Base-by-base conservation (phyloP, 805 yeast genomes). In the Priceomyces melissophilus region DNA sequence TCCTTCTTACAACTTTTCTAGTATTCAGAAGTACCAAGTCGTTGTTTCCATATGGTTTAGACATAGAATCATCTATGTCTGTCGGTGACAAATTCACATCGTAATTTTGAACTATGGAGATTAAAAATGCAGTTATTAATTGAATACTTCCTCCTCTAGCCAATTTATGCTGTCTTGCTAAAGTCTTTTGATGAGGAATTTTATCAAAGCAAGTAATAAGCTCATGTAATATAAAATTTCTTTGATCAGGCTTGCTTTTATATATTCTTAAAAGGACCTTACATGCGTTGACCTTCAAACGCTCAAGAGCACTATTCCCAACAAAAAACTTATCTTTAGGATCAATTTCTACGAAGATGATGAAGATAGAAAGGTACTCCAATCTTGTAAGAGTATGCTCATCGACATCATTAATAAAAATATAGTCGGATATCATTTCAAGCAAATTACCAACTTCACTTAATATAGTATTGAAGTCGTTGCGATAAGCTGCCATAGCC, bases 141-240 rank as follows among this genome's bases (percentile, higher is more conserved):
- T 78, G 84, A 9, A 83, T 71, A 30, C 56, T 65, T 2, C 60
- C 53, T 1, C 83, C 84, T 26, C 71, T 55, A 0, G 69, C 45
- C 0, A 79, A 40, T 32, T 67, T 63, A 32, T 60, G 64, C 35
- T 71, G 76, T 37, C 80, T 63, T 0, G 81, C 69, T 3, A 49
- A 42, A 0, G 57, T 32, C 47, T 76, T 80, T 23, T 67, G 66
- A 0, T 63, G 58, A 0, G 85, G 76, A 3, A 81, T 50, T 15
- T 64, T 69, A 35, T 75, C 78, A 39, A 81, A 60, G 40, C 73
- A 75, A 2, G 71, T 59, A 10, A 83, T 50, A 2, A 84, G 50
- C 54, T 87, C 93, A 39, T 75, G 75, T 6, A 86, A 50, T 4
- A 87, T 69, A 52, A 81, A 83, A 1, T 61, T 59, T 41, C 85